Evolutionary conservation across 2,329 filamentous ascomycete genomes (phyloP).

Genomic region (Onygenales sp.): DNA sequence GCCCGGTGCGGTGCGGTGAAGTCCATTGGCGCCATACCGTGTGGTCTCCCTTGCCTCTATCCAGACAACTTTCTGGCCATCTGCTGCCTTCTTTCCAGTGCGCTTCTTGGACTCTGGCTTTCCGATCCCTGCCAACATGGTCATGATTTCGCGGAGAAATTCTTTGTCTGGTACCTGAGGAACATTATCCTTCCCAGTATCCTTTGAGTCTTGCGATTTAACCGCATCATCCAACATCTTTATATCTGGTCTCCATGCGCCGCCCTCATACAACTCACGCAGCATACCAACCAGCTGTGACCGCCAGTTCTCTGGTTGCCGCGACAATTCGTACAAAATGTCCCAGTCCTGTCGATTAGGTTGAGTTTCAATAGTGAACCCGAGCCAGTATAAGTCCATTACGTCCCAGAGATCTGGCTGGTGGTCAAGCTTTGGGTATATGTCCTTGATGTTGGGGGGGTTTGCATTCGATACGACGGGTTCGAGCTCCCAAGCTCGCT

Average conservation of each 20-base stretch:
- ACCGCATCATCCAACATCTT: constrained; percentile 2
- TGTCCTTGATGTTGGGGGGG: neutral
- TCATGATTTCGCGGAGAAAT: neutral
- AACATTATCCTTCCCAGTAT: neutral
- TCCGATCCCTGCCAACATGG: neutral
- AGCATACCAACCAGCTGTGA: constrained; percentile 2
- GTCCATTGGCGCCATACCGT: constrained; percentile 1
- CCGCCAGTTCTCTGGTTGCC: constrained; percentile 5
- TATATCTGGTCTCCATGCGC: constrained; percentile 7
- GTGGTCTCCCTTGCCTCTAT: constrained; percentile 6
- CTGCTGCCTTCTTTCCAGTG: neutral
- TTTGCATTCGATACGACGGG: neutral
- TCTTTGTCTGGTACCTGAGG: constrained; percentile 1
- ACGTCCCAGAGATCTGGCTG: constrained; percentile 15
- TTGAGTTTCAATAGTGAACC: constrained; percentile 13
- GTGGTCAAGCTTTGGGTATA: neutral
- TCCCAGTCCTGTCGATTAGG: constrained; percentile 14
- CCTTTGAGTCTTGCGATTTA: neutral
- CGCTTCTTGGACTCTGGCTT: neutral
- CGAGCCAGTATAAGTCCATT: constrained; percentile 10
- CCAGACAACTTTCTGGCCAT: constrained; percentile 1
- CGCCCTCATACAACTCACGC: constrained; percentile 2
- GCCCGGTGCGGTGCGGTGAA: neutral
- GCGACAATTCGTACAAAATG: constrained; percentile 12
- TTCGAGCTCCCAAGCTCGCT: constrained; percentile 12